Percentiles rank a stretch among this genome's conserved stretches.
These are phyloP conservation scores for Globisporangium echinulatum DNA, from an alignment of 352 stramenopile genomes.

Conservation along the genomic window DNA sequence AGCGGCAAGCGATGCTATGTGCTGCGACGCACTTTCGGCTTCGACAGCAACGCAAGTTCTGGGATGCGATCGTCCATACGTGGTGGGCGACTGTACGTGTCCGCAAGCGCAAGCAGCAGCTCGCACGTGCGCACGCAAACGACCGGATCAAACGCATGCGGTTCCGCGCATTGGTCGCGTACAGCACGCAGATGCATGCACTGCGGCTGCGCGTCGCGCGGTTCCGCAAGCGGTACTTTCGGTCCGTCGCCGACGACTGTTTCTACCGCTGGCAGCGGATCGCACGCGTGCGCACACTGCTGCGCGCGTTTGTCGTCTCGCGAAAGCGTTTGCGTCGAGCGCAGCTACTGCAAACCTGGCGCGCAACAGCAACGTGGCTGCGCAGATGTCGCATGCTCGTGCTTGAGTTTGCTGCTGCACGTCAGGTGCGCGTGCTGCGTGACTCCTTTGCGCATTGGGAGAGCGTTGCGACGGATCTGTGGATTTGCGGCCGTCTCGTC, in stretches of 20 bases:
- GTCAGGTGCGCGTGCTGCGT: slow-evolving; percentile 6
- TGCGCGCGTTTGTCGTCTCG: slow-evolving; percentile 9
- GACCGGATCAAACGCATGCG: not conserved
- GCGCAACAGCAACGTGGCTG: not conserved
- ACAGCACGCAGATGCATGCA: slow-evolving; percentile 2
- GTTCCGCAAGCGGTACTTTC: slow-evolving; percentile 23
- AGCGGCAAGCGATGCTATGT: not conserved
- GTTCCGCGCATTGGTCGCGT: slow-evolving; percentile 4
- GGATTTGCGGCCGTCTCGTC: slow-evolving; percentile 26
- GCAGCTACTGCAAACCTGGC: slow-evolving; percentile 2
- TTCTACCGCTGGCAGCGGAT: slow-evolving; percentile 19
- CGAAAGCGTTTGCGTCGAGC: not conserved
- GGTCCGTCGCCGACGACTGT: slow-evolving; percentile 18
- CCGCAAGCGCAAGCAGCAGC: not conserved
- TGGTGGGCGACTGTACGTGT: slow-evolving; percentile 11
- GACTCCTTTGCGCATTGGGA: slow-evolving; percentile 38
- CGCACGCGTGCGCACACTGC: slow-evolving; percentile 2
- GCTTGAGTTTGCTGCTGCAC: slow-evolving; percentile 7
- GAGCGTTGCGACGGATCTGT: slow-evolving; percentile 40
- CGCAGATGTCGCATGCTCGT: slow-evolving; percentile 5
- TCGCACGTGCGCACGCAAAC: not conserved
- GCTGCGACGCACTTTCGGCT: slow-evolving; percentile 15
- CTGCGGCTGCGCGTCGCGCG: slow-evolving; percentile 11
- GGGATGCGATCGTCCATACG: slow-evolving; percentile 11
- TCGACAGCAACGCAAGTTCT: slow-evolving; percentile 17